Evolutionary conservation across 192 early-diverging fungal species (phyloP).

Genomic region (Nowakowskiella sp.): DNA sequence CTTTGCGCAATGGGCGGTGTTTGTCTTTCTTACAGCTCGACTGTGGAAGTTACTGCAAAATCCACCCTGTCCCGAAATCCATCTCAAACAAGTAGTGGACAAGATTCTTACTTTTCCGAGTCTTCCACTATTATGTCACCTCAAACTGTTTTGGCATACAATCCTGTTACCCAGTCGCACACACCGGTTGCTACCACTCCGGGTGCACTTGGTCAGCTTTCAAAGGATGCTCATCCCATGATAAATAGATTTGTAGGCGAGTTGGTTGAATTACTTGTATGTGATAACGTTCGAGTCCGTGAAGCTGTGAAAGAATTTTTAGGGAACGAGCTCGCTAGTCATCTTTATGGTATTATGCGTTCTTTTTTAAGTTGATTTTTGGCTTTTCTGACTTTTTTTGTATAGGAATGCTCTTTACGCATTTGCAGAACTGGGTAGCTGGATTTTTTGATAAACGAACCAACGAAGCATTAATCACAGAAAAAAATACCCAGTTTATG

Average conservation of each 20-base stretch:
- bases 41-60: not conserved
- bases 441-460: constrained; percentile 54
- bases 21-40: constrained; percentile 38
- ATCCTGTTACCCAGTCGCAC: too few relatives aligned
- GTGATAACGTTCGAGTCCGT: constrained; percentile 65
- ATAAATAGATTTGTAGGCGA: constrained; percentile 65
- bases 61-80: not conserved
- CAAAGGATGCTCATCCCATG: constrained; percentile 21
- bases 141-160: not conserved
- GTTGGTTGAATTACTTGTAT: constrained; percentile 61
- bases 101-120: not conserved
- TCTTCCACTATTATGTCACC: not conserved
- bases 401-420: constrained; percentile 39
- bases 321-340: constrained; percentile 61
- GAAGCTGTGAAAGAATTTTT: constrained; percentile 73
- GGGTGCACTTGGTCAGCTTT: not conserved
- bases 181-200: too few relatives aligned
- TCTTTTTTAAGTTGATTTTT: constrained; percentile 9
- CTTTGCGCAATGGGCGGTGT: constrained; percentile 69
- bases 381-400: constrained; percentile 1
- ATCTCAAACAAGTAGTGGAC: not conserved
- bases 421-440: constrained; percentile 46
- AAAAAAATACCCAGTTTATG: constrained; percentile 64
- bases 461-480: constrained; percentile 45
- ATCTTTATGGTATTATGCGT: constrained; percentile 43